A percentile compares a stretch with the other conserved stretches of the same genome.
Conservation (phyloP, 176 grass and related monocot species). For the Musa acuminata region DNA sequence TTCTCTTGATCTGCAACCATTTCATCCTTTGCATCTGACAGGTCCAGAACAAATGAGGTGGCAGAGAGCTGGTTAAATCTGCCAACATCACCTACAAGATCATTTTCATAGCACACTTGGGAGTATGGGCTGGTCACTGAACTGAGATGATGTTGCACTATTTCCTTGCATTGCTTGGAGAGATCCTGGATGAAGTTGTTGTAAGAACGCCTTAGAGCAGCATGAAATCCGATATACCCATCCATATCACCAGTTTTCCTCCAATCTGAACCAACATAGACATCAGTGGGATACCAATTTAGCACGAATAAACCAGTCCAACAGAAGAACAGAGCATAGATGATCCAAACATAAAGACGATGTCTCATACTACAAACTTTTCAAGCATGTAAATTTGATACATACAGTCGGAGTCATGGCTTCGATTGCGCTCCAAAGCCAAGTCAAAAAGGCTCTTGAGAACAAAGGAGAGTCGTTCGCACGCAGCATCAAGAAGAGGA, state of each 20-base stretch:
- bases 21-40: constrained; percentile 48
- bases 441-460: constrained; percentile 85
- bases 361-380: too few species aligned
- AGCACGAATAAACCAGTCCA: background rate
- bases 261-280: constrained; percentile 28
- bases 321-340: too few species aligned
- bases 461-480: constrained; percentile 94
- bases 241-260: constrained; percentile 74
- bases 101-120: constrained; percentile 73
- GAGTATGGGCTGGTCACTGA: constrained; percentile 87
- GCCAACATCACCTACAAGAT: constrained; percentile 35
- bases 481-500: constrained; percentile 83
- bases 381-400: background rate
- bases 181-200: constrained; percentile 70
- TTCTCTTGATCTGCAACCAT: constrained; percentile 63
- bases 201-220: constrained; percentile 65
- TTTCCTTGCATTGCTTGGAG: constrained; percentile 93
- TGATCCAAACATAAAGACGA: too few species aligned
- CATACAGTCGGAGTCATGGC: constrained; percentile 54
- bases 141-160: constrained; percentile 73
- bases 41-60: constrained; percentile 47
- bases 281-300: background rate
- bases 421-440: constrained; percentile 65
- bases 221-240: constrained; percentile 87
- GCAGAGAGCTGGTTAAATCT: constrained; percentile 51